Conservation (phyloP, 768 basidiomycete species). For the Auriscalpium vulgare region DNA sequence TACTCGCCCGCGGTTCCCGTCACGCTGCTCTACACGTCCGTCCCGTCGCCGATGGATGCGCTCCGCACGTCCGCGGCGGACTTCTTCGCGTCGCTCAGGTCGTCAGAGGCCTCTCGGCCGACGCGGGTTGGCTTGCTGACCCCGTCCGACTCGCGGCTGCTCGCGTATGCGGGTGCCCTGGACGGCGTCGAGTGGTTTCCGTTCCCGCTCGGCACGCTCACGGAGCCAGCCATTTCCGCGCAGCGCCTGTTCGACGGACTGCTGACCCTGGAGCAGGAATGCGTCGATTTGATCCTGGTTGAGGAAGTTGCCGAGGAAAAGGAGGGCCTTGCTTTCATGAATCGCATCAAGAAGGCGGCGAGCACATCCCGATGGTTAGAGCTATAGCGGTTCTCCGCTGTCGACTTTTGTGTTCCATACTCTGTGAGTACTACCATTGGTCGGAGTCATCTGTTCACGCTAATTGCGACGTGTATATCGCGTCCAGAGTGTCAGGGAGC, state of each 20-base stretch:
- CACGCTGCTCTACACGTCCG: slow-evolving; percentile 52
- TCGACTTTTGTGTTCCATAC: too few species aligned
- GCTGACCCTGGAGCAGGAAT: slow-evolving; percentile 65
- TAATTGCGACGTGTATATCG: too few species aligned
- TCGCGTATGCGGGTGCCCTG: slow-evolving; percentile 17
- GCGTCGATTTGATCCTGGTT: slow-evolving; percentile 76
- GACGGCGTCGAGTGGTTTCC: slow-evolving; percentile 44
- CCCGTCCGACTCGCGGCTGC: slow-evolving; percentile 46
- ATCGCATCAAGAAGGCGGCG: slow-evolving; percentile 86
- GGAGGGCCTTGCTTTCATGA: slow-evolving; percentile 93
- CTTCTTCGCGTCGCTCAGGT: slow-evolving; percentile 34
- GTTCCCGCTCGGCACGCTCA: slow-evolving; percentile 38
- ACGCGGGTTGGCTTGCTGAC: slow-evolving; percentile 65
- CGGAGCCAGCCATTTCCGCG: slow-evolving; percentile 62
- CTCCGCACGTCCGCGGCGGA: slow-evolving; percentile 23
- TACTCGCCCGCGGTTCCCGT: slow-evolving; percentile 91
- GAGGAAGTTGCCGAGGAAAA: slow-evolving; percentile 76
- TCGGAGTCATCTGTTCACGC: too few species aligned
- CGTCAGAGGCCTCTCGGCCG: slow-evolving; percentile 6
- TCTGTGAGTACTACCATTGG: too few species aligned
- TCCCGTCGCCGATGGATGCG: slow-evolving; percentile 32
- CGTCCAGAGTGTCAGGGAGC: too few species aligned
- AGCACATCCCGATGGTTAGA: slow-evolving; percentile 32
- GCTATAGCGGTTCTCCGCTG: not conserved
- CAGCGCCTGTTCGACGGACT: slow-evolving; percentile 84